Evolutionary conservation across 176 grass and related monocot species (phyloP).

Genomic region (Hordeum vulgare): DNA sequence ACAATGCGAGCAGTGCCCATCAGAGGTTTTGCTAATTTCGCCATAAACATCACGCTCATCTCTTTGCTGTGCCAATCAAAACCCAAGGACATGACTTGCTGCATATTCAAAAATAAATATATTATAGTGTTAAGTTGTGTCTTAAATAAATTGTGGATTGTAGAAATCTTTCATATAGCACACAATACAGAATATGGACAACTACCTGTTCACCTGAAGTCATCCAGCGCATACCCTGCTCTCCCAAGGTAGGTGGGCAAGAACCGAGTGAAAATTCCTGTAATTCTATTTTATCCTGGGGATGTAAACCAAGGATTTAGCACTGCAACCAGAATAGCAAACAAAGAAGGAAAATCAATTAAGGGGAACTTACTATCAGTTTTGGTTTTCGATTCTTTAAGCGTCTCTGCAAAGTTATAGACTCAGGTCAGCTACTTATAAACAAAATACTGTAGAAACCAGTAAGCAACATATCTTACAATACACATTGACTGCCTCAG

Average conservation of each 20-base stretch:
- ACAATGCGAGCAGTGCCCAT: slow-evolving; percentile 72
- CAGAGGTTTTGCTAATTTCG: slow-evolving; percentile 74
- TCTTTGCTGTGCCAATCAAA: slow-evolving; percentile 92
- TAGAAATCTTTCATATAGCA: neutral
- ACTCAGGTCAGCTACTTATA: slow-evolving; percentile 14
- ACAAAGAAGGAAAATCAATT: slow-evolving; percentile 10
- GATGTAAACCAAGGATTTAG: slow-evolving; percentile 13
- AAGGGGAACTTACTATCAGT: slow-evolving; percentile 62
- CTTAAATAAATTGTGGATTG: neutral
- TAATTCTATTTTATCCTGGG: slow-evolving; percentile 92
- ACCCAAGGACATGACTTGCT: slow-evolving; percentile 83
- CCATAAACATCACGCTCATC: slow-evolving; percentile 90
- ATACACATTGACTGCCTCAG: slow-evolving; percentile 3
- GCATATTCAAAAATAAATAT: slow-evolving; percentile 20
- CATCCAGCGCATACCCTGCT: slow-evolving; percentile 75
- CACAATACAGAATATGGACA: slow-evolving; percentile 8
- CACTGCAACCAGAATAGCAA: slow-evolving; percentile 19
- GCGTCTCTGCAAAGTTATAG: slow-evolving; percentile 57
- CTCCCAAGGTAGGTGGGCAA: slow-evolving; percentile 78
- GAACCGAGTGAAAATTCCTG: slow-evolving; percentile 83
- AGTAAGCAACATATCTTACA: neutral
- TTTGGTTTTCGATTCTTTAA: slow-evolving; percentile 82
- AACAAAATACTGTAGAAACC: neutral
- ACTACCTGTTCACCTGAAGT: slow-evolving; percentile 69
- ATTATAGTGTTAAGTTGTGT: neutral